phyloP scores from a whole-genome alignment of 306 rosid genomes.

The Citrullus mucosospermus region DNA sequence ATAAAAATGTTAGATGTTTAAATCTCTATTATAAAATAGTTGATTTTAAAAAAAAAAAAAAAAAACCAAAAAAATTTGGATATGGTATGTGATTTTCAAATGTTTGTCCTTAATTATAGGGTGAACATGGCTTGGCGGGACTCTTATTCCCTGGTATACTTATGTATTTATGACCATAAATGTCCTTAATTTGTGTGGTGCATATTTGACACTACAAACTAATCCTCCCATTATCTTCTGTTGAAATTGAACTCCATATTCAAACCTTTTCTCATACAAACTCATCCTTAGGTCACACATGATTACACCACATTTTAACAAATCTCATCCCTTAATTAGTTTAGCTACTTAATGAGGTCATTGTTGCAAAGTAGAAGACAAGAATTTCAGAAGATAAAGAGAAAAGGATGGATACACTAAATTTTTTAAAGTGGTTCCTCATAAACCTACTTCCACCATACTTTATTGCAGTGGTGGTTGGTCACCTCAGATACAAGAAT shows the following conservation, averaged over 20 bases:
- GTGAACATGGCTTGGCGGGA: background rate
- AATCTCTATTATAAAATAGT: too few species aligned
- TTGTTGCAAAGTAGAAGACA: background rate
- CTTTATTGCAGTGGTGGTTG: background rate
- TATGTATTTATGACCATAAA: background rate
- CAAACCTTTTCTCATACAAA: background rate
- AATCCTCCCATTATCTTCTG: background rate
- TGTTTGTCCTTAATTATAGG: background rate
- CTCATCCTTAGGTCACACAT: background rate
- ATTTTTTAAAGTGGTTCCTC: background rate
- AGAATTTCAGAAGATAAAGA: background rate
- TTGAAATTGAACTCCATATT: background rate
- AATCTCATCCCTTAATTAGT: background rate
- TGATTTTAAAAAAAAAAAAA: too few species aligned
- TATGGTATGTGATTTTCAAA: background rate
- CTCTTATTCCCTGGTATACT: background rate
- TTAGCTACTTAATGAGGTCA: background rate
- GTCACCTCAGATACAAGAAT: background rate
- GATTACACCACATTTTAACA: background rate
- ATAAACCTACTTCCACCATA: background rate
- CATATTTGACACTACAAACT: background rate
- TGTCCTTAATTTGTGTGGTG: background rate
- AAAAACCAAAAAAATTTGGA: too few species aligned
- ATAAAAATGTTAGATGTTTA: too few species aligned
- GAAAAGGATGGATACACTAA: too few species aligned